Evolutionary conservation across 495 filamentous ascomycete genomes (phyloP).

Genomic region (Podospora pseudocomata): DNA sequence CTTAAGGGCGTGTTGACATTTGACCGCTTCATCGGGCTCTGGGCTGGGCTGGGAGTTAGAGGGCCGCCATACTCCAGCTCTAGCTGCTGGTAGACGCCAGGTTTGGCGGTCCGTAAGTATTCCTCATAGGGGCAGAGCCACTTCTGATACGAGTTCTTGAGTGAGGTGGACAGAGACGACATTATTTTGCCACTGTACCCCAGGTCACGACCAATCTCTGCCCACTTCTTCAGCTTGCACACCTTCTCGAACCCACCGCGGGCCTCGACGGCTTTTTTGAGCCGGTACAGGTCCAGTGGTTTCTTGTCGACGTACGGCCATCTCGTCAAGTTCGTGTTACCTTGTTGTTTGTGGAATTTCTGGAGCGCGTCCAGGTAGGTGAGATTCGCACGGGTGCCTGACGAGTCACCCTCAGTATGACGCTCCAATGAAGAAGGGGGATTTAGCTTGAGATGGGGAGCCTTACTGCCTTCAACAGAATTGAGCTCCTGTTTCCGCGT

Average conservation of each 20-base stretch:
- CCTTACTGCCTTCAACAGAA: slow-evolving; percentile 95
- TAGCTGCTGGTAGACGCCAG: slow-evolving; percentile 92
- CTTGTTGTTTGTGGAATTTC: slow-evolving; percentile 97
- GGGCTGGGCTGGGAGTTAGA: slow-evolving; percentile 84
- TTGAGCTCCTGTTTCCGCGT: slow-evolving; percentile 97
- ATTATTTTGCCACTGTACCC: slow-evolving; percentile 99
- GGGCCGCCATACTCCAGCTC: slow-evolving; percentile 93
- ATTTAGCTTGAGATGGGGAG: slow-evolving; percentile 26
- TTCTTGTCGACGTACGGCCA: slow-evolving; percentile 97
- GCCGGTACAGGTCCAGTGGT: slow-evolving; percentile 87
- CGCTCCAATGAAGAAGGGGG: slow-evolving; percentile 7
- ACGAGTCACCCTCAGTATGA: slow-evolving; percentile 17
- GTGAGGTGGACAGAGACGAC: slow-evolving; percentile 97
- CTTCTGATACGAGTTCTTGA: slow-evolving; percentile 96
- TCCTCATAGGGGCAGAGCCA: slow-evolving; percentile 97
- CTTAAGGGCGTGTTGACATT: slow-evolving; percentile 65
- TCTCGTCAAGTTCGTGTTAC: slow-evolving; percentile 78
- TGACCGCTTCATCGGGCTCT: slow-evolving; percentile 78
- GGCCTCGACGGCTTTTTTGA: slow-evolving; percentile 94
- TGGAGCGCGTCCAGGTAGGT: slow-evolving; percentile 92
- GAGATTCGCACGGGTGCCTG: slow-evolving; percentile 90
- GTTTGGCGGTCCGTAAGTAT: slow-evolving; percentile 86
- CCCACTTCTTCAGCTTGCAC: slow-evolving; percentile 98
- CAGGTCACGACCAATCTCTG: slow-evolving; percentile 93
- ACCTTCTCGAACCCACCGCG: slow-evolving; percentile 93